Evolutionary conservation across 805 yeast species (phyloP).

Genomic region (Nakazawaea ambrosiae): DNA sequence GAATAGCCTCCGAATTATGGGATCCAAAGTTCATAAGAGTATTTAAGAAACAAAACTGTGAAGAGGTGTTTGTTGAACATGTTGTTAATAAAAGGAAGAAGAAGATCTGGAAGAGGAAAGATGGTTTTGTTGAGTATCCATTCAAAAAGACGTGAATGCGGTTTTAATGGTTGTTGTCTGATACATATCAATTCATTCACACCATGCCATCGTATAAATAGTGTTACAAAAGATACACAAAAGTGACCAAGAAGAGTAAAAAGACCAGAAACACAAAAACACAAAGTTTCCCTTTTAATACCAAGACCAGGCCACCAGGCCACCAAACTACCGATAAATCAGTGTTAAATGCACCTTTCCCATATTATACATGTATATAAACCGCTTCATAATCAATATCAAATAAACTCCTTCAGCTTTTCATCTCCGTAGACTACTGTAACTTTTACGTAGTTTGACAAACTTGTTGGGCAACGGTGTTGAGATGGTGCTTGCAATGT

Average conservation of each 20-base stretch:
- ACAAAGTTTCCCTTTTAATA: too few relatives aligned
- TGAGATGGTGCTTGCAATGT: background rate
- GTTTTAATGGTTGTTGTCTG: background rate
- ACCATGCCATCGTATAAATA: too few relatives aligned
- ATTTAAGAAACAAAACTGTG: slow-evolving; percentile 63
- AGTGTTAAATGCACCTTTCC: too few relatives aligned
- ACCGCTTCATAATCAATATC: too few relatives aligned
- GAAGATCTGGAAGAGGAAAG: slow-evolving; percentile 89
- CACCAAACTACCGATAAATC: too few relatives aligned
- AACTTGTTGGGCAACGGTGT: background rate
- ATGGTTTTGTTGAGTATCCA: slow-evolving; percentile 79
- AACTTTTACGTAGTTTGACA: slow-evolving; percentile 1
- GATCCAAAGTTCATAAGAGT: slow-evolving; percentile 82
- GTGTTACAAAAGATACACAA: too few relatives aligned
- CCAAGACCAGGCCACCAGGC: too few relatives aligned
- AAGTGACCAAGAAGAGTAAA: too few relatives aligned
- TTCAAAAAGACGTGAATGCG: slow-evolving; percentile 36
- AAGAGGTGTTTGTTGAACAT: slow-evolving; percentile 81
- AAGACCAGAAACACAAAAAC: too few relatives aligned
- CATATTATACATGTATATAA: too few relatives aligned
- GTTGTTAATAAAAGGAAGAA: slow-evolving; percentile 75
- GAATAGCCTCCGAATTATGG: slow-evolving; percentile 96
- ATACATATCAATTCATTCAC: too few relatives aligned
- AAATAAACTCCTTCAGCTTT: too few relatives aligned
- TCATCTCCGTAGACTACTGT: background rate